These are phyloP conservation scores for Melocanna baccifera DNA, from an alignment of 176 grass and related monocot species.

Conservation along the genomic window DNA sequence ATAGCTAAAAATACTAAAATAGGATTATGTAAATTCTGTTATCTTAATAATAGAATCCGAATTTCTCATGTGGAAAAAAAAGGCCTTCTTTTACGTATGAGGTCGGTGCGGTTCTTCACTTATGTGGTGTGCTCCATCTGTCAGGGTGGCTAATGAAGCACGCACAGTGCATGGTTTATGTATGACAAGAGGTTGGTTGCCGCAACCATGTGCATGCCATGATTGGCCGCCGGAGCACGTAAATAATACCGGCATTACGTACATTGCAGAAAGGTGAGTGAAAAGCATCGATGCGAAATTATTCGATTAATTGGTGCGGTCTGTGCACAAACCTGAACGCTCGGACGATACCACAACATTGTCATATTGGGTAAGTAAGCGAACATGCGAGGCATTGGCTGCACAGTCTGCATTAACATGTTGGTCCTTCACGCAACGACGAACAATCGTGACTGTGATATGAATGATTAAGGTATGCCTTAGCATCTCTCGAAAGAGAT, in stretches of 20 bases:
- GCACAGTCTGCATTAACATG: neutral
- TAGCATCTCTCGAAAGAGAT: neutral
- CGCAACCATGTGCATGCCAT: conserved; percentile 43
- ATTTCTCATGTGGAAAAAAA: too few relatives aligned
- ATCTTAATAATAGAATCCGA: too few relatives aligned
- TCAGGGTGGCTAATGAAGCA: conserved; percentile 35
- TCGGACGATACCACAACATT: neutral
- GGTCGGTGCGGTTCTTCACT: conserved; percentile 12
- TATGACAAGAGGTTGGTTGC: conserved; percentile 29
- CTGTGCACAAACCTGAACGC: neutral
- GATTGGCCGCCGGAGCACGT: conserved; percentile 23
- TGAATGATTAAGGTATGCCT: neutral
- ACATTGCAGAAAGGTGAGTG: neutral
- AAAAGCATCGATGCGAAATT: neutral
- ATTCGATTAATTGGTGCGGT: neutral
- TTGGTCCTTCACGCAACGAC: neutral
- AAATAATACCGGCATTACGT: neutral
- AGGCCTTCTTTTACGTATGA: neutral
- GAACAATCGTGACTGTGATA: neutral
- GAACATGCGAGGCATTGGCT: neutral
- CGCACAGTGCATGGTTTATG: conserved; percentile 36
- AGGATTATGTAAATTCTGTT: too few relatives aligned
- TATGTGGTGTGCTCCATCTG: conserved; percentile 53
- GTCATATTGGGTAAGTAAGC: neutral
- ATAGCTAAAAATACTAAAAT: too few relatives aligned